phyloP scores from a whole-genome alignment of 225 moss, liverwort and hornwort genomes.

The Neckera pumila region DNA sequence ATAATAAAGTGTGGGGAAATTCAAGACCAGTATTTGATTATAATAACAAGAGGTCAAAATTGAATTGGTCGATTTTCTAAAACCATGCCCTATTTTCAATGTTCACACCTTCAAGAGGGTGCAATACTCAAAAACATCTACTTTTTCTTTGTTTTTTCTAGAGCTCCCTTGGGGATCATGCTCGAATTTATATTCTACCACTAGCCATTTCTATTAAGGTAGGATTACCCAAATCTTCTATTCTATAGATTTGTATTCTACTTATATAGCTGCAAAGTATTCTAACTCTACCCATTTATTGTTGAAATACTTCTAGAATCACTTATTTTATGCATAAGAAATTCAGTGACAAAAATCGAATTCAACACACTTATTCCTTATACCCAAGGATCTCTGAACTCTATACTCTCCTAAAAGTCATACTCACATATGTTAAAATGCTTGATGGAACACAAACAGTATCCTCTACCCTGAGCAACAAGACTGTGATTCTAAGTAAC shows the following conservation, averaged over 20 bases:
- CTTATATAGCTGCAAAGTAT: background rate
- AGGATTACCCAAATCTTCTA: background rate
- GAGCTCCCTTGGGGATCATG: background rate
- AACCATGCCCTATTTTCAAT: background rate
- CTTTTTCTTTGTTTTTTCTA: background rate
- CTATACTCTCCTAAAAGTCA: too few species aligned
- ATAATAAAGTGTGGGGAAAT: background rate
- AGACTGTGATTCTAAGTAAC: background rate
- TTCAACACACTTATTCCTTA: background rate
- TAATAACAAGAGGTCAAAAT: background rate
- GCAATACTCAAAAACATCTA: background rate
- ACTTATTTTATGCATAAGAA: background rate
- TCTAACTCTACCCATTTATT: background rate
- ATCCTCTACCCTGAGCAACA: background rate
- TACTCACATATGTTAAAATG: background rate
- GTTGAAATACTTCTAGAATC: background rate
- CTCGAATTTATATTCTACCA: background rate
- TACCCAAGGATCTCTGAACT: background rate
- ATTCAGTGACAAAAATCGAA: background rate
- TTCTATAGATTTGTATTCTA: background rate
- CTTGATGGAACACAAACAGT: background rate
- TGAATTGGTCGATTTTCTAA: background rate
- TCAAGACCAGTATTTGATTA: background rate
- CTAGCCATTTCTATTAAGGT: too few species aligned
- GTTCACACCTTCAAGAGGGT: background rate